Evolutionary conservation across 2,329 filamentous ascomycete genomes (phyloP).

Genomic region (Cercospora janseana): DNA sequence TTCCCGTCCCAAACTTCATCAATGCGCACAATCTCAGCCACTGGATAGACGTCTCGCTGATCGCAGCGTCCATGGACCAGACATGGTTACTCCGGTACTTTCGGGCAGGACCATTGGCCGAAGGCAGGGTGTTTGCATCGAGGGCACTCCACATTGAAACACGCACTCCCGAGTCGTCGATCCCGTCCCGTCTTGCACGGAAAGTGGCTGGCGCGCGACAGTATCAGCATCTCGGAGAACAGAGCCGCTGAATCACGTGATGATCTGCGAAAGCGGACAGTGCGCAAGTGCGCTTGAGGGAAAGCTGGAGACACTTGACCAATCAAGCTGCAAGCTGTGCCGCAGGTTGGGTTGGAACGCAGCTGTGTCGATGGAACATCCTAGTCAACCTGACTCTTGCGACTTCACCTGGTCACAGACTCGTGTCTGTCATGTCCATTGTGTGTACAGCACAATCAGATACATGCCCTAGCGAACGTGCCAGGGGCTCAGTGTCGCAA

Average conservation of each 20-base stretch:
- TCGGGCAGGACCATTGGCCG: no score
- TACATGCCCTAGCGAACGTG: no score
- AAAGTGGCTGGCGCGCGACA: not conserved
- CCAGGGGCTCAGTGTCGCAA: no score
- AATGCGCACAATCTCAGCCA: no score
- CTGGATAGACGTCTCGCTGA: not conserved
- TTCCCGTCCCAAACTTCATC: no score
- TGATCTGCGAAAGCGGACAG: conserved; percentile 1
- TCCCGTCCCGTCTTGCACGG: not conserved
- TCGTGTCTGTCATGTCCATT: no score
- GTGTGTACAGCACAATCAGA: no score
- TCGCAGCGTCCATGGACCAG: not conserved
- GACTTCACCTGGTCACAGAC: conserved; percentile 13
- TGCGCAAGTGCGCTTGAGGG: not conserved
- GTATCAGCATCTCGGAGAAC: not conserved
- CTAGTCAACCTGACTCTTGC: conserved; percentile 8
- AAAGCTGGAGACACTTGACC: conserved; percentile 7
- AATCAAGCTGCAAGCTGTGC: not conserved
- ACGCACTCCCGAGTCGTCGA: no score
- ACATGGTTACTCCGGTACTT: not conserved
- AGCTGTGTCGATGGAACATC: conserved; percentile 5
- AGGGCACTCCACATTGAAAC: no score
- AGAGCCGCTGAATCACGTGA: not conserved
- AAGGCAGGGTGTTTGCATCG: no score
- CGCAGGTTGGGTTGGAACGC: not conserved